Evolutionary conservation across 495 filamentous ascomycete genomes (phyloP), one percentile per base, ranked within the genome.

Genomic region (Neurospora tetraspora): DNA sequence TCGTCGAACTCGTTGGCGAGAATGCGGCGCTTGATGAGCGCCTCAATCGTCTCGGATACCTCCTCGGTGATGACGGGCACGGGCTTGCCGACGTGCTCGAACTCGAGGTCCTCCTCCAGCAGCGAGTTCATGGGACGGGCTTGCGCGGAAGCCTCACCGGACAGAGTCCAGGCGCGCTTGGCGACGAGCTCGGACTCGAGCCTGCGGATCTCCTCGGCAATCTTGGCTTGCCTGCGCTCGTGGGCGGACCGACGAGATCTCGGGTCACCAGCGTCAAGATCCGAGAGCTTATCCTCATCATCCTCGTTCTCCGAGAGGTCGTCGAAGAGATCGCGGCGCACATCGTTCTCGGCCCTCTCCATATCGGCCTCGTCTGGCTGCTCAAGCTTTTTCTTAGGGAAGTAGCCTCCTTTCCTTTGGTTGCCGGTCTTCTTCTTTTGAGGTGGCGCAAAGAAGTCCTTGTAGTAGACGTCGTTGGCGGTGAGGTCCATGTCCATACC

Each of bases 51-150:
- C 80, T 97, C 95, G 59, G 89, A 95, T 12, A 96, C 88, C 78
- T 98, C 95, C n/a, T 92, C 90, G 0, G 96, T 98, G 76, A 97
- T 93, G 39, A 98, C 92, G 5, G 95, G 93, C 1, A 97, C 91
- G 0, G 96, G 96, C 80, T 98, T 98, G 73, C 96, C 96, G n/a
- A 92, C 88, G 69, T 96, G 88, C 80, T 99, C 96, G 76, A 98
- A 98, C 70, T 98, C 96, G 16, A 99, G 86, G 74, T 98, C 94
- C 81, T 98, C 91, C 79, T 98, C 96, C 3, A 99, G 87, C 0
- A 99, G 87, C 1, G 94, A 97, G 81, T 99, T 98, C 20, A 94
- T 73, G 0, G 96, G 96, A 68, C 96, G 86, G 72, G 93, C 92
- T 3, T 85, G 84, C 1, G 93, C 96, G 65, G 89, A 87, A 45